Base-by-base conservation (phyloP, 257 asterid species). In the Marsdenia floribunda region DNA sequence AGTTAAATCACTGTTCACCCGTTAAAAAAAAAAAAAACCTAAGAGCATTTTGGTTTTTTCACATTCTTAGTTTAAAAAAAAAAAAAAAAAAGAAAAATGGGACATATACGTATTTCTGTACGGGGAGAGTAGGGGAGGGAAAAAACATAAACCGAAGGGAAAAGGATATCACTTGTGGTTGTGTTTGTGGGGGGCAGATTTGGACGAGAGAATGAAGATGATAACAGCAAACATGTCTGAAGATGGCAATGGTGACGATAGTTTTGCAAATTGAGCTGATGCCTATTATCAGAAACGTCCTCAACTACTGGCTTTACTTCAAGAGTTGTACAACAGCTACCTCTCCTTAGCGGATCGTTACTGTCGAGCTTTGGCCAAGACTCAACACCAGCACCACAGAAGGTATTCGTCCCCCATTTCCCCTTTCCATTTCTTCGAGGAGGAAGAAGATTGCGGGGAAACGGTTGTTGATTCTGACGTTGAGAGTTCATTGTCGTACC, bases 201-300 rank as follows among this genome's bases (percentile, higher is more conserved):
- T 90, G 89, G 99, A 92, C 22, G 97, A 94, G 80, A 86, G 90
- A 81, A 88, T 92, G 88, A 94, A 89, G 77, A 76, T 67, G 78
- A 52, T 92, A 81, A 82, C 86, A 21, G 65, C 76, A 46, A 90
- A 82, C 77, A 72, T 70, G 5, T 77, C 82, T 1, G 89, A 70
- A 70, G 82, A 86, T 37, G 79, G 57, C 82, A 86, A 75, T 75
- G 86, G 78, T 2, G 96, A 89, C 86, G 96, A 89, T 85, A 88
- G 89, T 70, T 94, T 94, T 57, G 91, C 96, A 0, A 80, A 80
- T 68, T 83, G 96, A 54, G 98, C 99, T 0, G 91, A 94, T 44
- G 87, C 85, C 42, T 94, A 94, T 86, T 92, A 92, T 83, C 84
- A 88, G 50, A 88, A 84, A 79, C 96, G 98, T 67, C 99, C 98